Evolutionary conservation across 129 eudicot species (phyloP).

Genomic region (Pittosporum tobira): DNA sequence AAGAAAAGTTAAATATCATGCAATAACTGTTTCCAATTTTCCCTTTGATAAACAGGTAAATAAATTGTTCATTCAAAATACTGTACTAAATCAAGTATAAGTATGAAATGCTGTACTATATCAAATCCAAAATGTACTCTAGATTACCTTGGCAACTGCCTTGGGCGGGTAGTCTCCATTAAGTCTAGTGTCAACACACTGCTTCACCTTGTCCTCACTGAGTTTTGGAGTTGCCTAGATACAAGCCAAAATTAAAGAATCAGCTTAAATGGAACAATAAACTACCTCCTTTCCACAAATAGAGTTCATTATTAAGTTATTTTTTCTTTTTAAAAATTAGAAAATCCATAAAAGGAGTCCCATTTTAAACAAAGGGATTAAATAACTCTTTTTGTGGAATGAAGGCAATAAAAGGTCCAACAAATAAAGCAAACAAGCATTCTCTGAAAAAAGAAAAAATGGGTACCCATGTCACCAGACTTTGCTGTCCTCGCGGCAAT

Average conservation of each 20-base stretch:
- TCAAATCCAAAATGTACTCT: background rate
- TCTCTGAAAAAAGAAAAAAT: background rate
- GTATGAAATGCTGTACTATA: no score
- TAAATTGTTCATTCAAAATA: no score
- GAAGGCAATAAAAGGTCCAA: background rate
- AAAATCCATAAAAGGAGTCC: background rate
- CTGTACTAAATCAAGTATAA: no score
- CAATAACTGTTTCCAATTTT: background rate
- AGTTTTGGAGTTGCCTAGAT: constrained; percentile 84
- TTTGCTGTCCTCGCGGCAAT: constrained; percentile 91
- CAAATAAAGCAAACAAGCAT: background rate
- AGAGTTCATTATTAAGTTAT: no score
- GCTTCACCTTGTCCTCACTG: constrained; percentile 79
- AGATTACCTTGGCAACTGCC: constrained; percentile 76
- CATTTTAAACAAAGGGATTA: background rate
- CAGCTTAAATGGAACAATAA: background rate
- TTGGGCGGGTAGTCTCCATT: constrained; percentile 66
- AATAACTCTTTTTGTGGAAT: background rate
- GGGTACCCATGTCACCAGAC: constrained; percentile 88
- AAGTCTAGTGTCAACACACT: constrained; percentile 77
- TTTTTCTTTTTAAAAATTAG: background rate
- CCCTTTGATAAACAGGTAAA: no score
- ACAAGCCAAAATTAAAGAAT: background rate
- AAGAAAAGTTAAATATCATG: no score
- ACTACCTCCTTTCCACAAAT: no score